A percentile compares a stretch with the other conserved stretches of the same genome.
Conservation (phyloP, 306 rosid species). For the Delonix regia region DNA sequence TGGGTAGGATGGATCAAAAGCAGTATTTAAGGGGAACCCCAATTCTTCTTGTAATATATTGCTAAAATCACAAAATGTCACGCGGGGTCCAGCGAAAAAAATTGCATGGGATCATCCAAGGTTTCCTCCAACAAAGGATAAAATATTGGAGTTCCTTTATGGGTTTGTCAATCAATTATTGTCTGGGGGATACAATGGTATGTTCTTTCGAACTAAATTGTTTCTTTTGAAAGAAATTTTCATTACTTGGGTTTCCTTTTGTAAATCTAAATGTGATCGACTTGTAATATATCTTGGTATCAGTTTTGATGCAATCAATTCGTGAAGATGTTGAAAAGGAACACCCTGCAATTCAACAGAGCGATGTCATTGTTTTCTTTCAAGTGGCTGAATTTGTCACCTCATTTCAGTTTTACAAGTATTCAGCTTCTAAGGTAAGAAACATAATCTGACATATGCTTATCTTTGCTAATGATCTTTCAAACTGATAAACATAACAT, state of each 20-base stretch:
- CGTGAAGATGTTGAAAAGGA: constrained; percentile 84
- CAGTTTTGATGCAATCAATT: constrained; percentile 85
- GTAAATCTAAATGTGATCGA: constrained; percentile 34
- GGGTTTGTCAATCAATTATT: constrained; percentile 82
- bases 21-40: constrained; percentile 84
- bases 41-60: constrained; percentile 52
- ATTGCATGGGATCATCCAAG: constrained; percentile 90
- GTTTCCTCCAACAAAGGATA: constrained; percentile 66
- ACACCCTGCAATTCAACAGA: constrained; percentile 74
- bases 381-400: constrained; percentile 86
- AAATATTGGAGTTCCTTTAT: constrained; percentile 74
- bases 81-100: constrained; percentile 64
- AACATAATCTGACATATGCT: constrained; percentile 17
- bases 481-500: constrained; percentile 16
- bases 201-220: constrained; percentile 24
- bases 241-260: not conserved
- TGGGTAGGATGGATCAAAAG: constrained; percentile 90
- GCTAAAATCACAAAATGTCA: constrained; percentile 61
- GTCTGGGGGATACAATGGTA: constrained; percentile 84
- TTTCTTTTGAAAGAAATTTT: constrained; percentile 11
- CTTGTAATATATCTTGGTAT: constrained; percentile 34
- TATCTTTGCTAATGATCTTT: constrained; percentile 25
- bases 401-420: constrained; percentile 80
- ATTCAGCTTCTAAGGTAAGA: constrained; percentile 80
- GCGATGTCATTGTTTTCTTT: constrained; percentile 77